These are phyloP conservation scores for Alternaria incomplexa DNA, from an alignment of 2,329 filamentous ascomycete species.

Conservation along the genomic window DNA sequence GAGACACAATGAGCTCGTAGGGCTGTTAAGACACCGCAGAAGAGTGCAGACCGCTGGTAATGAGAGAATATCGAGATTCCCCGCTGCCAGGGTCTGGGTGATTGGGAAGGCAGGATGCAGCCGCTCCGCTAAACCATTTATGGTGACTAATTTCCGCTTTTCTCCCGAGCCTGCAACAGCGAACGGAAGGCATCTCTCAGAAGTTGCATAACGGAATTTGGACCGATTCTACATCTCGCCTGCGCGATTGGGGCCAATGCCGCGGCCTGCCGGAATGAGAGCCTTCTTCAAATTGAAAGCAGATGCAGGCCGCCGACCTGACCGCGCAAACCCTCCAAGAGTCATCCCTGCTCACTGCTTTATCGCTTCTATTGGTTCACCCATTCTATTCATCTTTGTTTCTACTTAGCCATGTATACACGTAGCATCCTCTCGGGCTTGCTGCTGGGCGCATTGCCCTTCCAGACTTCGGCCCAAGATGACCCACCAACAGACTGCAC, in stretches of 20 bases:
- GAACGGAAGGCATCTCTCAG: neutral
- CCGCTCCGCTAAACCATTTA: neutral
- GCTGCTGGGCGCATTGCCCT: neutral
- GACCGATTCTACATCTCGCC: neutral
- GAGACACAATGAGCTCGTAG: too few species aligned
- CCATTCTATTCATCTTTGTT: neutral
- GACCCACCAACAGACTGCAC: neutral
- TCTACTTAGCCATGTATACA: neutral
- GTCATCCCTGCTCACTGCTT: too few species aligned
- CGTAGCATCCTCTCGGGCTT: neutral
- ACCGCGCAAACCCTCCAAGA: neutral
- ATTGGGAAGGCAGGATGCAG: neutral
- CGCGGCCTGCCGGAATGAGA: neutral
- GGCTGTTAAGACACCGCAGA: too few species aligned
- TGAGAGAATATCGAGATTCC: too few species aligned
- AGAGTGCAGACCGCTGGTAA: too few species aligned
- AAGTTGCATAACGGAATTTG: accelerated
- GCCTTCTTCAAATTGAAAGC: neutral
- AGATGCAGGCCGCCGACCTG: neutral
- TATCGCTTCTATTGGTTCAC: too few species aligned
- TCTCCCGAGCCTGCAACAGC: neutral
- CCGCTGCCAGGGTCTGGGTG: neutral
- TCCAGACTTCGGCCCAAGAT: neutral
- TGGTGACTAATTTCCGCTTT: neutral
- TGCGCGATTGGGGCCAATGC: neutral